Conservation (phyloP, 2,329 filamentous ascomycete genomes). For the Aspergillus sclerotialis region DNA sequence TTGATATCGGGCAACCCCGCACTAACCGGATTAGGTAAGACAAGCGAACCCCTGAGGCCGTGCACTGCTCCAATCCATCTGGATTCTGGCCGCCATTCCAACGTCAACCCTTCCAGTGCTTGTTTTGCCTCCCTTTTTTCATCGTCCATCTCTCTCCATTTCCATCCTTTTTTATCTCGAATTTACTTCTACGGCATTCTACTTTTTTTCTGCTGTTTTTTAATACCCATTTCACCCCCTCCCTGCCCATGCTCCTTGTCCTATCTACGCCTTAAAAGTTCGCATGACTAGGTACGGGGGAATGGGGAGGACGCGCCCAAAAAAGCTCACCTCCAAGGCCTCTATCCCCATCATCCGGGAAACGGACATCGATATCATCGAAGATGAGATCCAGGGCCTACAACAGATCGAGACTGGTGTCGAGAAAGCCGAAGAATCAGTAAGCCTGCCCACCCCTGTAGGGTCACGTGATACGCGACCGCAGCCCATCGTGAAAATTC, state of each 20-base stretch:
- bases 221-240: conserved; percentile 58
- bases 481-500: conserved; percentile 27
- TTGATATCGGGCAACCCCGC: conserved; percentile 38
- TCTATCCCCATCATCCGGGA: conserved; percentile 81
- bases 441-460: conserved; percentile 51
- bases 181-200: conserved; percentile 46
- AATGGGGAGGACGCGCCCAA: conserved; percentile 43
- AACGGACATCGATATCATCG: conserved; percentile 82
- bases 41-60: conserved; percentile 40
- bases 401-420: conserved; percentile 90
- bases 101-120: conserved; percentile 39
- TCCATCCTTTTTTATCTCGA: conserved; percentile 48
- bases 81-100: conserved; percentile 33
- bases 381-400: conserved; percentile 75
- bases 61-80: conserved; percentile 36
- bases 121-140: conserved; percentile 25
- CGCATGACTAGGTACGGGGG: conserved; percentile 40
- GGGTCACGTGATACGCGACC: conserved; percentile 32
- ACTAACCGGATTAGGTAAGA: conserved; percentile 32
- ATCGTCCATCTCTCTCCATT: conserved; percentile 37
- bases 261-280: conserved; percentile 32
- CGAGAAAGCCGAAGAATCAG: conserved; percentile 94
- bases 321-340: conserved; percentile 86
- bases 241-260: conserved; percentile 37
- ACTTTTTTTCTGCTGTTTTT: conserved; percentile 54